A percentile compares a stretch with the other conserved stretches of the same genome.
These are phyloP conservation scores for Bombardia bombarda DNA, from an alignment of 495 filamentous ascomycete species.

Conservation along the genomic window DNA sequence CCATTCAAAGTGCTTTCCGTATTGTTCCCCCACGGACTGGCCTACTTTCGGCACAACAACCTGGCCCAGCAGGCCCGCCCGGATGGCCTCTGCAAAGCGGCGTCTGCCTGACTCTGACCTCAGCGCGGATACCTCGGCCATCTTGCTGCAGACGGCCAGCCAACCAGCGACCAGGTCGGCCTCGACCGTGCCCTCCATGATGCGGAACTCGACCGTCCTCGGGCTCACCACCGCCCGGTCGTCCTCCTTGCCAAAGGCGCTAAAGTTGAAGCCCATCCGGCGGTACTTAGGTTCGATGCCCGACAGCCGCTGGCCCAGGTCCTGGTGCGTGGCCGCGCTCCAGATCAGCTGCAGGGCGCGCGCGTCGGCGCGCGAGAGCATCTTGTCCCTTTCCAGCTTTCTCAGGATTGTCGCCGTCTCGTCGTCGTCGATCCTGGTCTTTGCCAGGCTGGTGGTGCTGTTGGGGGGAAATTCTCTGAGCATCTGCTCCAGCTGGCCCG, in stretches of 20 bases:
- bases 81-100: too few relatives aligned
- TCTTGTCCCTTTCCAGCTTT: neutral
- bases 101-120: too few relatives aligned
- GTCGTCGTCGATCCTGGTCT: too few relatives aligned
- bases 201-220: conserved; percentile 25
- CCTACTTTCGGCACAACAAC: too few relatives aligned
- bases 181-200: conserved; percentile 23
- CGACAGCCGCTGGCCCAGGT: conserved; percentile 21
- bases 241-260: conserved; percentile 24
- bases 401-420: neutral
- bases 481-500: conserved; percentile 4
- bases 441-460: too few relatives aligned
- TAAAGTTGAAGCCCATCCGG: conserved; percentile 28
- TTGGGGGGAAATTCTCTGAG: too few relatives aligned
- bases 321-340: conserved; percentile 8
- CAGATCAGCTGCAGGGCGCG: conserved; percentile 17
- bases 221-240: conserved; percentile 20
- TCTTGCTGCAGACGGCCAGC: conserved; percentile 17
- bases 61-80: too few relatives aligned
- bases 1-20: too few relatives aligned
- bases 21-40: too few relatives aligned
- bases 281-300: conserved; percentile 15
- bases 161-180: conserved; percentile 14
- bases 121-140: conserved; percentile 14
- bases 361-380: neutral